Conservation (phyloP, 441 rosid genomes). For the Bocquillonia castaneifolia region DNA sequence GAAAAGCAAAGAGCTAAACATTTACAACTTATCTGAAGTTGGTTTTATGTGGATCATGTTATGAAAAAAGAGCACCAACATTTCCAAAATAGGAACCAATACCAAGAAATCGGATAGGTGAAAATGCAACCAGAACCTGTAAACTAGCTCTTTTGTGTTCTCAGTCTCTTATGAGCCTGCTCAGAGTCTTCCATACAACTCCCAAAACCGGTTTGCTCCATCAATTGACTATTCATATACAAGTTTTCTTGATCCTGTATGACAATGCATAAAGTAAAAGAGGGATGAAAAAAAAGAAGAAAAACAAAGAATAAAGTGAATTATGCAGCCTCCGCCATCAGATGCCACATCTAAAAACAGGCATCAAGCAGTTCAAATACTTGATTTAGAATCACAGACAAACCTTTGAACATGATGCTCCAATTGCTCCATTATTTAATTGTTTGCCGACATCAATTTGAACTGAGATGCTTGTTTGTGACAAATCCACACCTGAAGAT, state of each 20-base stretch:
- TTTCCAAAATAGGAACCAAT: slow-evolving; percentile 15
- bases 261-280: slow-evolving; percentile 6
- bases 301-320: neutral
- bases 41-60: slow-evolving; percentile 12
- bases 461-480: slow-evolving; percentile 75
- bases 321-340: neutral
- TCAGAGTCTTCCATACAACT: slow-evolving; percentile 34
- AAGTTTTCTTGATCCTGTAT: slow-evolving; percentile 38
- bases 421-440: slow-evolving; percentile 22
- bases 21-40: slow-evolving; percentile 16
- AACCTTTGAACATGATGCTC: slow-evolving; percentile 51
- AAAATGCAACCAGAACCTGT: slow-evolving; percentile 9
- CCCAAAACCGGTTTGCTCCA: slow-evolving; percentile 31
- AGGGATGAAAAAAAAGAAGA: neutral
- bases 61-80: slow-evolving; percentile 19
- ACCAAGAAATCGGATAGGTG: slow-evolving; percentile 7
- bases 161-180: slow-evolving; percentile 45
- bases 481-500: slow-evolving; percentile 77
- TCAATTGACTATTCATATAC: slow-evolving; percentile 28
- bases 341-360: neutral
- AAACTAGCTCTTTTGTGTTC: slow-evolving; percentile 39
- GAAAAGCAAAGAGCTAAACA: slow-evolving; percentile 6
- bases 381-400: neutral
- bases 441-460: slow-evolving; percentile 67
- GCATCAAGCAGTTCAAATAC: neutral